Evolutionary conservation across 1,284 basidiomycete genomes (phyloP).

Genomic region (Hypsizygus ulmarius): DNA sequence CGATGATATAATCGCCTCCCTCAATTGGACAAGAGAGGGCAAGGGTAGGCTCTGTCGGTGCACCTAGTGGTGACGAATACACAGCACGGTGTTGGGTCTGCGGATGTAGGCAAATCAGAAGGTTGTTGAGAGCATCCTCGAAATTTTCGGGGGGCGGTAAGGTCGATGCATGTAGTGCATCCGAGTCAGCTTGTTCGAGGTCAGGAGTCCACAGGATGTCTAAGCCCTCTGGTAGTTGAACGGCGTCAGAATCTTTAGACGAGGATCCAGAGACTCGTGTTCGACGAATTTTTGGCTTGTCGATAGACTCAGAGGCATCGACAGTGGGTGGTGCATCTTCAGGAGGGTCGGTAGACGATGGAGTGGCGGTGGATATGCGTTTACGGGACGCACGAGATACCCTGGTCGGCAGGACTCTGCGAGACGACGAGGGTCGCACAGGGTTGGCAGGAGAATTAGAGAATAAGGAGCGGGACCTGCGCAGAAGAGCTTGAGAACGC

Average conservation of each 20-base stretch:
- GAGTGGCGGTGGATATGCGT: slow-evolving; percentile 23
- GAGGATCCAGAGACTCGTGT: slow-evolving; percentile 29
- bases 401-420: neutral
- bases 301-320: slow-evolving; percentile 31
- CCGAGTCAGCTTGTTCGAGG: slow-evolving; percentile 19
- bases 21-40: slow-evolving; percentile 85
- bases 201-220: slow-evolving; percentile 67
- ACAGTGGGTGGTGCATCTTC: slow-evolving; percentile 16
- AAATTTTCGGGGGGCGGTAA: slow-evolving; percentile 52
- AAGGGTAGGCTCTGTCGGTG: slow-evolving; percentile 69
- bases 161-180: slow-evolving; percentile 23
- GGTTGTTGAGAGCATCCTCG: slow-evolving; percentile 68
- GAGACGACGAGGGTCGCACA: slow-evolving; percentile 21
- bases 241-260: slow-evolving; percentile 36
- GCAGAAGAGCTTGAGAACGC: slow-evolving; percentile 53
- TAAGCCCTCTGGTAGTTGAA: slow-evolving; percentile 51
- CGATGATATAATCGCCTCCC: slow-evolving; percentile 63
- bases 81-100: slow-evolving; percentile 75
- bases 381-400: slow-evolving; percentile 5
- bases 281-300: slow-evolving; percentile 43
- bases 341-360: slow-evolving; percentile 14
- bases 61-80: slow-evolving; percentile 48
- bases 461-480: slow-evolving; percentile 34
- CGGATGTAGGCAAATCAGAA: slow-evolving; percentile 73
- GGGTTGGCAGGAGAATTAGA: slow-evolving; percentile 5